These are phyloP conservation scores for Tremella yokohamensis DNA, from an alignment of 768 basidiomycete genomes.

Conservation along the genomic window DNA sequence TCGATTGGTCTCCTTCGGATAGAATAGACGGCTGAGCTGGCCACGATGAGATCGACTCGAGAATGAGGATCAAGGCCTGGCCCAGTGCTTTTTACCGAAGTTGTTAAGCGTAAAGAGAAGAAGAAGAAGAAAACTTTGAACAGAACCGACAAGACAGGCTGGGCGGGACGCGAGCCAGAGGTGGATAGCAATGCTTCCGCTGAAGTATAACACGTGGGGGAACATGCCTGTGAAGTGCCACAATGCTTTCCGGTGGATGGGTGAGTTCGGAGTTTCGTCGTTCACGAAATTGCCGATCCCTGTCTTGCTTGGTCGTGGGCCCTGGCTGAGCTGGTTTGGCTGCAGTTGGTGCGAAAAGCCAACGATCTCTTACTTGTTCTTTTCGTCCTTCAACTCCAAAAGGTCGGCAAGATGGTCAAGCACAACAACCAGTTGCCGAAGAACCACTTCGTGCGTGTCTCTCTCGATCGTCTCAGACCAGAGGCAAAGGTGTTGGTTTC, in stretches of 20 bases:
- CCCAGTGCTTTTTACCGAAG: slow-evolving; percentile 35
- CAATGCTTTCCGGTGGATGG: background rate
- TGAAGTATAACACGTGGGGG: slow-evolving; percentile 7
- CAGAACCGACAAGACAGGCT: no score
- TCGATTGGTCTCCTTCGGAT: slow-evolving; percentile 24
- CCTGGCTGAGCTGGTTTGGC: background rate
- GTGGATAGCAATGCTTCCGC: no score
- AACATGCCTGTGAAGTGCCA: no score
- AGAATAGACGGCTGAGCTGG: slow-evolving; percentile 30
- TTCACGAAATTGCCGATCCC: no score
- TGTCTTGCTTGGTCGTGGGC: background rate
- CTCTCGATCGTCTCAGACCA: no score
- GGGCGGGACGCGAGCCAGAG: no score
- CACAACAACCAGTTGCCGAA: slow-evolving; percentile 50
- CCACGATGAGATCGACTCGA: slow-evolving; percentile 22
- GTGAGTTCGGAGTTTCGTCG: no score
- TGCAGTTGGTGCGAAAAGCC: no score
- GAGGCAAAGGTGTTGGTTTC: no score
- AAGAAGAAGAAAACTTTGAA: slow-evolving; percentile 15
- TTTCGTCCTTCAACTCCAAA: background rate
- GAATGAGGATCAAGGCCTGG: slow-evolving; percentile 19
- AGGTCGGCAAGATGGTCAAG: slow-evolving; percentile 29
- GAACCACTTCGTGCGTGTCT: slow-evolving; percentile 41
- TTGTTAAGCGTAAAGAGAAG: slow-evolving; percentile 33
- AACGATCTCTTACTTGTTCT: slow-evolving; percentile 1